Base-by-base conservation (phyloP, 208 protist species). In the Leishmania gerbilli region DNA sequence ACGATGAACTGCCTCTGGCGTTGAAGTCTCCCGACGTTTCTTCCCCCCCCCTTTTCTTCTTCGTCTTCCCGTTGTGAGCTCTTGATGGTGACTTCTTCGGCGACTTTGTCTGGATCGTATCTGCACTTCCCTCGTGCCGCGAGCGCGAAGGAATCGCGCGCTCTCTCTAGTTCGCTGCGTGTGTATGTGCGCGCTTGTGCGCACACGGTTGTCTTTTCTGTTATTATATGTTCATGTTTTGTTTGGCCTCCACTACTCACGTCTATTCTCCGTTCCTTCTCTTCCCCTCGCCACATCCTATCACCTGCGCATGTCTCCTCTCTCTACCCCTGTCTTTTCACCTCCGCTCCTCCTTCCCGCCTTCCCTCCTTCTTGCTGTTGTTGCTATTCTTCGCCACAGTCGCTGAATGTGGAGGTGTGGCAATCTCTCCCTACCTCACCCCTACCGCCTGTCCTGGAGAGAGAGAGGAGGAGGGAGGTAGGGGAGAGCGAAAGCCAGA, bases 1-100 rank as follows among this genome's bases (percentile, higher is more conserved):
- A 81, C 84, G 27, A 87, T 94, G 53, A 88, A 90, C 60, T 92
- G 86, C 64, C 64, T 94, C 40, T 95, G 92, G 92, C 88, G 89
- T n/a, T 95, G 78, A 90, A 34, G 31, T 40, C 31, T 24, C 34
- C 49, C 31, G 0, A 34, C 27, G 51, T 13, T 11, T 58, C n/a
- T 17, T 62, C 24, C 34, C 34, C 24, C 34, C 34, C 9, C 79
- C n/a, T 69, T 79, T 60, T 74, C n/a, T 21, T 64, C n/a, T 47
- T 27, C 71, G 4, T 55, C 9, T 24, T 55, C 42, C 31, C 21
- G 1, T 17, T 76, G 11, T 47, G 8, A 62, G 34, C 21, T 15
- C 37, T 34, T 37, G 34, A 58, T n/a, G 21, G 55, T 34, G 17
- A 21, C 19, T 34, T 34, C 3, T 40, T 31, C 13, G 37, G 9